Evolutionary conservation across 176 grass and related monocot genomes (phyloP).

Genomic region (Carex littledalei): DNA sequence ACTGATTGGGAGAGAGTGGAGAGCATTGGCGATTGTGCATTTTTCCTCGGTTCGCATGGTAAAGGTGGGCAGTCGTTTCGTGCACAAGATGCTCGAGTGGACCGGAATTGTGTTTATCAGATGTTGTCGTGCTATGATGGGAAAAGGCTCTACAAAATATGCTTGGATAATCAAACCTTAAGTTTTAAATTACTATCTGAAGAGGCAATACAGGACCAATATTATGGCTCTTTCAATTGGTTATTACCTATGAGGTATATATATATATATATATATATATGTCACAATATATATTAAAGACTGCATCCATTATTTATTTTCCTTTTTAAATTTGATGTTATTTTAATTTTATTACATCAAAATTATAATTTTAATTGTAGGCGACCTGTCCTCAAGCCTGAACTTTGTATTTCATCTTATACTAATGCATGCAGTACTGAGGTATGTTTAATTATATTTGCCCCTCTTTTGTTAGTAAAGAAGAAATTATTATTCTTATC

Average conservation of each 20-base stretch:
- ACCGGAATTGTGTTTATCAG: neutral
- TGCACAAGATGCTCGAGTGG: neutral
- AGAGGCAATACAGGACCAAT: neutral
- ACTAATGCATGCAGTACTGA: too few species aligned
- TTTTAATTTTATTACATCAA: neutral
- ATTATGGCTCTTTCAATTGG: neutral
- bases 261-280: too few species aligned
- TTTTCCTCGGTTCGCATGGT: neutral
- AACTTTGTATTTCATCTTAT: too few species aligned
- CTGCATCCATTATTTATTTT: too few species aligned
- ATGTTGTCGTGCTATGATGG: conserved; percentile 3
- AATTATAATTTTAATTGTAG: neutral
- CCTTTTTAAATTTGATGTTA: too few species aligned
- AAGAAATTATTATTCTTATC: too few species aligned
- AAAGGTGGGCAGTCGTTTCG: neutral
- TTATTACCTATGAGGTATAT: neutral
- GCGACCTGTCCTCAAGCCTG: neutral
- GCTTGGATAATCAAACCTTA: neutral
- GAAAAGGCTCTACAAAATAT: neutral
- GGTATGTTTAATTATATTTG: too few species aligned
- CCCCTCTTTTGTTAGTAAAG: too few species aligned
- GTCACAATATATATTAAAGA: too few species aligned
- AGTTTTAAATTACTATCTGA: neutral
- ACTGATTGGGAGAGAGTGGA: conserved; percentile 9
- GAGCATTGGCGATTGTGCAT: conserved; percentile 7